phyloP scores from a whole-genome alignment of 805 yeast species.

The Yueomyces sp. region DNA sequence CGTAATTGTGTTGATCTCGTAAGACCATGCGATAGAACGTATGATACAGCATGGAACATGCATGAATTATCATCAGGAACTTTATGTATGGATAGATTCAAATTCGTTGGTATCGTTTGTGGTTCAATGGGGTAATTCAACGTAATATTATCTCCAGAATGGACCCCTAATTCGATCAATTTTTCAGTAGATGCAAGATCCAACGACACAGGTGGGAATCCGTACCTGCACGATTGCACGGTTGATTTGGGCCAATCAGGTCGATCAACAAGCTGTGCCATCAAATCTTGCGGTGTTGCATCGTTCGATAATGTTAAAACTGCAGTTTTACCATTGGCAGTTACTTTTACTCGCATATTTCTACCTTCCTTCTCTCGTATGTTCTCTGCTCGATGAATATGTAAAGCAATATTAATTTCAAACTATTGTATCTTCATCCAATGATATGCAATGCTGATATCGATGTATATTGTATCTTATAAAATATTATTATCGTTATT shows the following conservation, averaged over 20 bases:
- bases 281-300: constrained; percentile 24
- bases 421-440: too few species aligned
- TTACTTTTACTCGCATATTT: constrained; percentile 29
- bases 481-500: too few species aligned
- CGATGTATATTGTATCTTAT: too few species aligned
- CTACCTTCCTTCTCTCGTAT: too few species aligned
- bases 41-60: constrained; percentile 51
- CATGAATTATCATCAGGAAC: constrained; percentile 75
- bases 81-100: constrained; percentile 33
- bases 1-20: constrained; percentile 38
- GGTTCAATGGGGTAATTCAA: constrained; percentile 3
- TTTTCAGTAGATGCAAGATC: constrained; percentile 20
- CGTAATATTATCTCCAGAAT: background rate
- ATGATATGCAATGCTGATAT: too few species aligned
- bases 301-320: constrained; percentile 28
- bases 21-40: constrained; percentile 32
- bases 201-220: constrained; percentile 44
- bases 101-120: background rate
- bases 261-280: constrained; percentile 7
- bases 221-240: constrained; percentile 28
- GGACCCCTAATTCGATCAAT: background rate
- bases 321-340: constrained; percentile 8
- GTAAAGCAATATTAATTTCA: too few species aligned
- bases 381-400: too few species aligned
- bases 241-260: background rate